phyloP scores from a whole-genome alignment of 106 monocot species.

The Alisma plantagoaquatica region DNA sequence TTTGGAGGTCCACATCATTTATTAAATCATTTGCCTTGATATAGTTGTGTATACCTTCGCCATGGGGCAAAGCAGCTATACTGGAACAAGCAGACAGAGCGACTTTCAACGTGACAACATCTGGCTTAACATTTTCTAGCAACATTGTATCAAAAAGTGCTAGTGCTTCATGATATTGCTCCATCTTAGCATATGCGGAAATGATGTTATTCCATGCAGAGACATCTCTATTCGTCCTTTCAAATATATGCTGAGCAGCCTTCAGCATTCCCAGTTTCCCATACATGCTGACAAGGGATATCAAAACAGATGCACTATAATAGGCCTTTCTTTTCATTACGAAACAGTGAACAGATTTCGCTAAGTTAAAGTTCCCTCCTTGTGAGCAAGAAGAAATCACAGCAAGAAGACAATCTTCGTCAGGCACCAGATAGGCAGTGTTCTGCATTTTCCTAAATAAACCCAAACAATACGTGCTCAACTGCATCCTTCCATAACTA shows the following conservation, averaged over 20 bases:
- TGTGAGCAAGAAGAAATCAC: constrained; percentile 49
- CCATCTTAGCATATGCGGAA: constrained; percentile 26
- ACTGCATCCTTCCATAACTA: constrained; percentile 38
- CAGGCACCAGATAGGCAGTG: neutral
- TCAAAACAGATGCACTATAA: constrained; percentile 24
- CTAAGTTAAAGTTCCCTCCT: constrained; percentile 26
- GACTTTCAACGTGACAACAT: constrained; percentile 36
- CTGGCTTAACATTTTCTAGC: constrained; percentile 28
- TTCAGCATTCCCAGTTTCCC: constrained; percentile 38
- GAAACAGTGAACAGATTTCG: constrained; percentile 53
- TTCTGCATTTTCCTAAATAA: constrained; percentile 53
- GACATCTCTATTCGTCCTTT: constrained; percentile 28
- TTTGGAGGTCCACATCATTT: constrained; percentile 26
- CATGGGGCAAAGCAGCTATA: constrained; percentile 37
- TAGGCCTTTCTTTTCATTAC: constrained; percentile 24
- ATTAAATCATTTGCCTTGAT: constrained; percentile 37
- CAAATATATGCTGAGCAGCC: constrained; percentile 35
- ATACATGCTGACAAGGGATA: constrained; percentile 57
- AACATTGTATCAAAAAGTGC: constrained; percentile 60
- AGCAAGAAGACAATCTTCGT: constrained; percentile 28
- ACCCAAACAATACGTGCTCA: constrained; percentile 35
- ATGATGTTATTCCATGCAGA: constrained; percentile 70
- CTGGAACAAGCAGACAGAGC: constrained; percentile 64
- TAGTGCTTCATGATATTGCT: constrained; percentile 35
- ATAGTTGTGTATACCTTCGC: constrained; percentile 42